Percentiles rank a stretch among this genome's conserved stretches.
phyloP scores from a whole-genome alignment of 176 grass and related monocot species.

The Themeda triandra region DNA sequence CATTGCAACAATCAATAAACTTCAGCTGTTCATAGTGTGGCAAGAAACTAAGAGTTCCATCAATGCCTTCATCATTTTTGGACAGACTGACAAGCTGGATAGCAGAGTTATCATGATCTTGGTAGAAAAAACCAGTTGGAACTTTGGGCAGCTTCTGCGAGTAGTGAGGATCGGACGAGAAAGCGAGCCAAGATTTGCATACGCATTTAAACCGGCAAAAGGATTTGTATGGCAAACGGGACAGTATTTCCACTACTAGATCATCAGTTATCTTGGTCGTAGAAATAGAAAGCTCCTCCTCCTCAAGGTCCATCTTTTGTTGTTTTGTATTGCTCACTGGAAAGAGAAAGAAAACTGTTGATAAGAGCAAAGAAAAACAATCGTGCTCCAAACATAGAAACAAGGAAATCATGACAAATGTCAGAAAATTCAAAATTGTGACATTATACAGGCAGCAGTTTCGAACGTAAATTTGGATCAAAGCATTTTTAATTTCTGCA shows the following conservation, averaged over 20 bases:
- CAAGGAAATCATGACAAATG: not conserved
- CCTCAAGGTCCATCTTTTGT: not conserved
- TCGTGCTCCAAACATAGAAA: not conserved
- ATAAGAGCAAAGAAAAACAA: not conserved
- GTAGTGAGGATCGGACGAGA: slow-evolving; percentile 40
- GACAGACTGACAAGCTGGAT: slow-evolving; percentile 7
- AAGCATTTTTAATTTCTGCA: not conserved
- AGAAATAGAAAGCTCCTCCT: not conserved
- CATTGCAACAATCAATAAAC: slow-evolving; percentile 47
- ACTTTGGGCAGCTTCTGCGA: slow-evolving; percentile 25
- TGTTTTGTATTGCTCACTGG: not conserved
- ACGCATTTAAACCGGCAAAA: slow-evolving; percentile 41
- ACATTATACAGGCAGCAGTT: not conserved
- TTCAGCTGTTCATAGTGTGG: slow-evolving; percentile 16
- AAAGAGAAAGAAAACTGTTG: not conserved
- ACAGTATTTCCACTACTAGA: slow-evolving; percentile 36
- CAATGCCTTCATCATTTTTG: not conserved
- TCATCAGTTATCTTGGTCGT: slow-evolving; percentile 14
- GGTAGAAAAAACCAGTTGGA: slow-evolving; percentile 38
- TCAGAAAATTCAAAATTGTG: not conserved
- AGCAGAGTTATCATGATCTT: not conserved
- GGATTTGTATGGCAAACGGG: slow-evolving; percentile 37
- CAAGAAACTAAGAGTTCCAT: slow-evolving; percentile 28
- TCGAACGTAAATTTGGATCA: not conserved
- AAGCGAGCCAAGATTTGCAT: slow-evolving; percentile 38